These are phyloP conservation scores for Apiospora hydei DNA, from an alignment of 2,329 filamentous ascomycete species.

Conservation along the genomic window DNA sequence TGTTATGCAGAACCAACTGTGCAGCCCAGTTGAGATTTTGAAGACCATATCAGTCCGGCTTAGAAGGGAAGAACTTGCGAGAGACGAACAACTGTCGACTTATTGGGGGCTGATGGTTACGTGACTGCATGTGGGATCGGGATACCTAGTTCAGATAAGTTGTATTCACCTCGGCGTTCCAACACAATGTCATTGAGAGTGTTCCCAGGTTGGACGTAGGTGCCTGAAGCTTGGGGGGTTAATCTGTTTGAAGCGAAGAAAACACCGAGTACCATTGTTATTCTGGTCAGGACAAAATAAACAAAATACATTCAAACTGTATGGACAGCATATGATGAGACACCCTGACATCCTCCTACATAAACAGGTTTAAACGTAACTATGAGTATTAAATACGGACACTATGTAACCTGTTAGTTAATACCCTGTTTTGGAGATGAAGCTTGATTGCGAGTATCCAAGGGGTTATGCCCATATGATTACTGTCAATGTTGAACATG, in stretches of 20 bases:
- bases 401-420: not conserved
- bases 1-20: not conserved
- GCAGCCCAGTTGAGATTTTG: no score
- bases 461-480: not conserved
- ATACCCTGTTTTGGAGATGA: not conserved
- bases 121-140: not conserved
- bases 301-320: not conserved
- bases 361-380: no score
- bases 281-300: not conserved
- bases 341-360: not conserved
- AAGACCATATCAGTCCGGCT: not conserved
- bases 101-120: no score
- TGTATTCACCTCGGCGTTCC: not conserved
- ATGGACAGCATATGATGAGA: not conserved
- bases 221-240: not conserved
- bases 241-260: not conserved
- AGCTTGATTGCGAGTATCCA: not conserved
- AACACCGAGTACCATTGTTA: not conserved
- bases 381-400: not conserved
- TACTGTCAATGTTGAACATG: not conserved
- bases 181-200: not conserved
- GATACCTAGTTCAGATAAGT: not conserved
- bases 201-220: not conserved
- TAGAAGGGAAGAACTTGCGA: not conserved
- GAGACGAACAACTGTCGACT: not conserved